Evolutionary conservation across 2,329 filamentous ascomycete species (phyloP).

Genomic region (Fonsecaea multimorphosa): DNA sequence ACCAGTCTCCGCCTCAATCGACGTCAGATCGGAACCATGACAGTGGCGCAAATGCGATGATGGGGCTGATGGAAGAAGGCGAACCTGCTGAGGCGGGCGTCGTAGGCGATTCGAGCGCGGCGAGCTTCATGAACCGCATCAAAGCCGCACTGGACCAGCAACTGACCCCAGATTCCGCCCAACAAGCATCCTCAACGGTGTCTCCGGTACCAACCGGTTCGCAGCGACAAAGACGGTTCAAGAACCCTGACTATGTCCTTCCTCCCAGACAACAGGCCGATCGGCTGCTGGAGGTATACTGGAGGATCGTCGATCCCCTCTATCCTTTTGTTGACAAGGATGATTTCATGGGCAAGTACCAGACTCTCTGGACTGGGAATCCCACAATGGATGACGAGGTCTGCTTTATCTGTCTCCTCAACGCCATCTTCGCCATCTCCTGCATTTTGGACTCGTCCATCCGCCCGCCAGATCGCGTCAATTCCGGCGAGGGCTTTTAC

Average conservation of each 20-base stretch:
- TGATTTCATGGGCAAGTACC: slow-evolving; percentile 49
- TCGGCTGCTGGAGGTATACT: slow-evolving; percentile 20
- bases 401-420: slow-evolving; percentile 54
- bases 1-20: not conserved
- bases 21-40: slow-evolving; percentile 3
- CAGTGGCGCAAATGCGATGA: slow-evolving; percentile 23
- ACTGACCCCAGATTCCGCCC: not conserved
- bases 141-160: slow-evolving; percentile 22
- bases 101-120: slow-evolving; percentile 20
- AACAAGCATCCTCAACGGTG: not conserved
- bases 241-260: slow-evolving; percentile 29
- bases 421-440: slow-evolving; percentile 56
- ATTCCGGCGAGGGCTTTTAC: slow-evolving; percentile 52
- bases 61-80: slow-evolving; percentile 24
- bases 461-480: slow-evolving; percentile 48
- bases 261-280: slow-evolving; percentile 25
- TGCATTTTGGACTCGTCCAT: slow-evolving; percentile 54
- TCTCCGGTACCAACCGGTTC: slow-evolving; percentile 37
- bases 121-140: slow-evolving; percentile 31
- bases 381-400: slow-evolving; percentile 46
- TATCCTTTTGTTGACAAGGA: slow-evolving; percentile 42
- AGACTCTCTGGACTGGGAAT: slow-evolving; percentile 40
- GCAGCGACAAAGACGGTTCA: slow-evolving; percentile 25
- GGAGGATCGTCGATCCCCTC: slow-evolving; percentile 13
- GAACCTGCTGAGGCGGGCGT: not conserved